These are phyloP conservation scores for Thielaviopsis cerberus DNA, from an alignment of 2,329 filamentous ascomycete species.

Conservation along the genomic window DNA sequence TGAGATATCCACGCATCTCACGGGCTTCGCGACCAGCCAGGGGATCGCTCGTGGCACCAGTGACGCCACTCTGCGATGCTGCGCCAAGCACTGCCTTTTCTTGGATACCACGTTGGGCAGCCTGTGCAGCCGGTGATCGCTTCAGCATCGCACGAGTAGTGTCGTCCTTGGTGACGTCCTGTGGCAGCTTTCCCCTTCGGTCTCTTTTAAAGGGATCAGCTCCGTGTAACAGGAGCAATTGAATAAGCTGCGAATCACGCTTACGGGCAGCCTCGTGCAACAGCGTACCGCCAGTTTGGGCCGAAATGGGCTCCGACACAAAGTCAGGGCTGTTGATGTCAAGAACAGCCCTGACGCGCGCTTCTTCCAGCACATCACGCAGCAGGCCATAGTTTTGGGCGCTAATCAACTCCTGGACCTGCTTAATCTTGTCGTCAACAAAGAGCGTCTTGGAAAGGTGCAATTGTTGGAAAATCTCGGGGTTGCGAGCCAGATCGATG, in stretches of 20 bases:
- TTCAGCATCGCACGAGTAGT: constrained; percentile 75
- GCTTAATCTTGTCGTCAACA: constrained; percentile 66
- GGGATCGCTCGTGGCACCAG: constrained; percentile 37
- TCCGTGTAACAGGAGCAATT: constrained; percentile 78
- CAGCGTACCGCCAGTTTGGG: constrained; percentile 72
- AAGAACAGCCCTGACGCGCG: constrained; percentile 64
- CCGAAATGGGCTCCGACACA: constrained; percentile 58
- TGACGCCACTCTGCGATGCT: constrained; percentile 34
- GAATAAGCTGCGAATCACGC: constrained; percentile 71
- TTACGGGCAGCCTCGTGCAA: constrained; percentile 84
- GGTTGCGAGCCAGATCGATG: constrained; percentile 73
- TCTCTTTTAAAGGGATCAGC: constrained; percentile 92
- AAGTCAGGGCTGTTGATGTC: constrained; percentile 89
- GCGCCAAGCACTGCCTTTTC: constrained; percentile 83
- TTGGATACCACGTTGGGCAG: constrained; percentile 85
- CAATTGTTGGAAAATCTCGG: constrained; percentile 88
- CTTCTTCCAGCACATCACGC: constrained; percentile 65
- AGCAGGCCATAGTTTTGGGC: constrained; percentile 58
- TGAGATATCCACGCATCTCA: constrained; percentile 96
- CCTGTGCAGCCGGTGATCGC: constrained; percentile 81
- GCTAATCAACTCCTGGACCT: constrained; percentile 63
- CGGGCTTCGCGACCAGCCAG: constrained; percentile 67
- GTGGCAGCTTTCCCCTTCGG: constrained; percentile 83
- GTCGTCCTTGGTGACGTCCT: constrained; percentile 93
- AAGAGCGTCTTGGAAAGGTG: constrained; percentile 81